These are phyloP conservation scores for Entomophthora muscae DNA, from an alignment of 371 early-diverging fungal genomes.

Conservation along the genomic window DNA sequence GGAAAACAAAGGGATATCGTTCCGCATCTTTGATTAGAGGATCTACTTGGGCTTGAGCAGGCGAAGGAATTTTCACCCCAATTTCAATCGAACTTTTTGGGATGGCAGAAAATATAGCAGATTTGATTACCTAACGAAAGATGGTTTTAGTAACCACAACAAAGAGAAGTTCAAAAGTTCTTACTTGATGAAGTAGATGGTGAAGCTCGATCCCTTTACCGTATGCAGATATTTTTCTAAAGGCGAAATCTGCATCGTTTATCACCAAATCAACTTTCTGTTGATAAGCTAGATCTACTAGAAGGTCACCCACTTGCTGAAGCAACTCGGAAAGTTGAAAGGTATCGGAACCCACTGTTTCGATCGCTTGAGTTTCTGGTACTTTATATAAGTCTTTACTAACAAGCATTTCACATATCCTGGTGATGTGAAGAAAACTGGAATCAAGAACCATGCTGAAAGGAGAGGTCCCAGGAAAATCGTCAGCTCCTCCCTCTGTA, in stretches of 20 bases:
- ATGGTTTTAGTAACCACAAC: background rate
- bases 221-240: background rate
- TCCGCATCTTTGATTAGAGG: background rate
- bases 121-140: background rate
- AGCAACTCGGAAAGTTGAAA: background rate
- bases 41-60: background rate
- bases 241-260: conserved; percentile 6
- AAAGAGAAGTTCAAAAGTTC: background rate
- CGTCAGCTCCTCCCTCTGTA: background rate
- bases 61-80: conserved; percentile 4
- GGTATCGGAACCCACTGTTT: too few species aligned
- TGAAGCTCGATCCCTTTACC: conserved; percentile 1
- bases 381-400: background rate
- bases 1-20: conserved; percentile 7
- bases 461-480: background rate
- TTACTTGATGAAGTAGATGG: conserved; percentile 4
- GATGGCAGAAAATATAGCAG: conserved; percentile 1
- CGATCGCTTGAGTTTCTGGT: background rate
- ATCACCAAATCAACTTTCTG: conserved; percentile 5
- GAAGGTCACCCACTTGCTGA: conserved; percentile 1
- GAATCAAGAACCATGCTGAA: background rate
- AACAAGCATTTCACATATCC: background rate
- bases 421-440: background rate
- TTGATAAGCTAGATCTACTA: background rate
- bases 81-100: conserved; percentile 4